Conservation (phyloP, 2,329 filamentous ascomycete species). For the Basipetospora chlamydospora region DNA sequence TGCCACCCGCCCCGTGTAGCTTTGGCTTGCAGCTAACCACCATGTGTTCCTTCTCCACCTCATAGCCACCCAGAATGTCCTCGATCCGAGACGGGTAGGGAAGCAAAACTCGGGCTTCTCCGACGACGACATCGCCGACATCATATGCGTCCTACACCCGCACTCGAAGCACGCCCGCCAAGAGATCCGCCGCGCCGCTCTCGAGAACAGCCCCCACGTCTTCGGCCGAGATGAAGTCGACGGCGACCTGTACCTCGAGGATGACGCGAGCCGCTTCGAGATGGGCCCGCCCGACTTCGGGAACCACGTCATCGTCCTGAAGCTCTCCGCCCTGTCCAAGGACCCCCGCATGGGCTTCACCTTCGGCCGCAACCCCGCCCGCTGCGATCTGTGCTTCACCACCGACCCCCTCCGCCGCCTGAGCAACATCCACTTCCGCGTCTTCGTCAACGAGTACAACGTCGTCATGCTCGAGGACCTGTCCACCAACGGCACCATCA, state of each 20-base stretch:
- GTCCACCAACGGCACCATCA: constrained; percentile 90
- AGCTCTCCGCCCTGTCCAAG: constrained; percentile 60
- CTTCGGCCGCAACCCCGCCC: constrained; percentile 62
- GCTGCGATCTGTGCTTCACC: constrained; percentile 58
- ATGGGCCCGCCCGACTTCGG: constrained; percentile 31
- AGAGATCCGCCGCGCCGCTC: constrained; percentile 45
- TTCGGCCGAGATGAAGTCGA: constrained; percentile 33
- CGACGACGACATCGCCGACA: constrained; percentile 72
- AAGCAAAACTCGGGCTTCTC: constrained; percentile 71
- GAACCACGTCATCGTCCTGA: constrained; percentile 59
- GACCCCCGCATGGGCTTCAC: constrained; percentile 59
- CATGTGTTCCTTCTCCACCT: background rate
- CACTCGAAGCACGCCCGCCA: constrained; percentile 56
- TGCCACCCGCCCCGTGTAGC: background rate
- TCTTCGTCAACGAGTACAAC: constrained; percentile 75
- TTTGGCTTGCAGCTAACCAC: background rate
- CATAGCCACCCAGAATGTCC: constrained; percentile 59
- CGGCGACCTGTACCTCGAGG: constrained; percentile 35
- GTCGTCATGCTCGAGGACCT: constrained; percentile 85
- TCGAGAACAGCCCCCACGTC: constrained; percentile 31
- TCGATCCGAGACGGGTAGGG: constrained; percentile 68
- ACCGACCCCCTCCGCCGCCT: constrained; percentile 57
- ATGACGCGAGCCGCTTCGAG: constrained; percentile 32
- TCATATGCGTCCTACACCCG: constrained; percentile 78
- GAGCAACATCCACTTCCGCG: constrained; percentile 92